phyloP scores from a whole-genome alignment of 768 basidiomycete genomes.

The Chalciporus chontae region DNA sequence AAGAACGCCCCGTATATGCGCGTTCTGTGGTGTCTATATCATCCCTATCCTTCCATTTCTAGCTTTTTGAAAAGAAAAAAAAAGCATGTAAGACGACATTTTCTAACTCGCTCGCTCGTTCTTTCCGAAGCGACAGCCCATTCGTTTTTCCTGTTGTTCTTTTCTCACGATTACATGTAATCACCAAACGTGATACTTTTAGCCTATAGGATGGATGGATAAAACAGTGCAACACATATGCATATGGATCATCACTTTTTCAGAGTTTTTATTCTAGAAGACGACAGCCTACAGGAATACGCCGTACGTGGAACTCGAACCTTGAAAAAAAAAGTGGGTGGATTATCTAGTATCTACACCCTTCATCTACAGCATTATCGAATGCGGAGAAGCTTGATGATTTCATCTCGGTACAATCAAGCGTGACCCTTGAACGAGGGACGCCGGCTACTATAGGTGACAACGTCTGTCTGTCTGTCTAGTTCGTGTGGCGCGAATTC shows the following conservation, averaged over 20 bases:
- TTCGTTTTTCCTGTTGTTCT: neutral
- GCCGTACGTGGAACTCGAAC: neutral
- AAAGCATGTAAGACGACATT: conserved; percentile 9
- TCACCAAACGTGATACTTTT: neutral
- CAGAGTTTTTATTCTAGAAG: too few species aligned
- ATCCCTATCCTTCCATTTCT: neutral
- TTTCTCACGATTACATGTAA: neutral
- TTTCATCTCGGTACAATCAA: too few species aligned
- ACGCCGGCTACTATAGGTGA: too few species aligned
- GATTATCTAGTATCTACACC: neutral
- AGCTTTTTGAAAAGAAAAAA: too few species aligned
- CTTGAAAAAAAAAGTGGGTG: neutral
- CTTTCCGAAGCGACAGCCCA: neutral
- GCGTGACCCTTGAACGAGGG: too few species aligned
- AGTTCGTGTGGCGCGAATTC: too few species aligned
- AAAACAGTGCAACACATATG: neutral
- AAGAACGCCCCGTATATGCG: neutral
- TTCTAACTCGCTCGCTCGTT: neutral
- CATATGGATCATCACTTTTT: neutral
- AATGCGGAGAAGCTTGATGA: too few species aligned
- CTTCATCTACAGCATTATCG: conserved; percentile 2
- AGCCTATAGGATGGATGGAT: conserved; percentile 5
- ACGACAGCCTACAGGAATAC: too few species aligned
- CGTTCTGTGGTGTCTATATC: neutral
- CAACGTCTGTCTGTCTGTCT: too few species aligned